phyloP scores from a whole-genome alignment of 352 stramenopile genomes.

The Phytophthora nicotianae region DNA sequence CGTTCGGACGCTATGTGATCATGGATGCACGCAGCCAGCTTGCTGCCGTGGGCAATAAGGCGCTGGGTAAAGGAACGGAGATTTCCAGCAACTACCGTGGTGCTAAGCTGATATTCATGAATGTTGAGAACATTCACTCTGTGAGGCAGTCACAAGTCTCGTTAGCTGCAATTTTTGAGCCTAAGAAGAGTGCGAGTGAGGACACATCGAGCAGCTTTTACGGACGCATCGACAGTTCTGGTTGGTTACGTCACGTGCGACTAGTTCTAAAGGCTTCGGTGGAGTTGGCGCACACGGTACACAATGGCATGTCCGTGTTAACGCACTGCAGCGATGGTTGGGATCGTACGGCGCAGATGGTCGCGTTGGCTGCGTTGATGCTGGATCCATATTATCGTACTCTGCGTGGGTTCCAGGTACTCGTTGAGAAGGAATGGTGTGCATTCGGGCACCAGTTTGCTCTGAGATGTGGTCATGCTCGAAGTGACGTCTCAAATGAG shows the following conservation, averaged over 20 bases:
- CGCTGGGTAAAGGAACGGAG: conserved; percentile 96
- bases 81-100: conserved; percentile 95
- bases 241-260: conserved; percentile 96
- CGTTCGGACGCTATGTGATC: conserved; percentile 73
- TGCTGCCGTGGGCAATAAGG: conserved; percentile 83
- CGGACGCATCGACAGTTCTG: conserved; percentile 91
- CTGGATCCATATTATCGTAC: conserved; percentile 98
- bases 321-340: conserved; percentile 99
- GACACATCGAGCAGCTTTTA: conserved; percentile 89
- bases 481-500: conserved; percentile 88
- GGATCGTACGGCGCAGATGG: conserved; percentile 99
- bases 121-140: conserved; percentile 99
- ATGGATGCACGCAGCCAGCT: conserved; percentile 88
- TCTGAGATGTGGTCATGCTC: conserved; percentile 92
- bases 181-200: conserved; percentile 77
- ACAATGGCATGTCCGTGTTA: conserved; percentile 95
- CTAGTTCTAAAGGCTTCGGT: conserved; percentile 92
- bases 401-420: conserved; percentile 93
- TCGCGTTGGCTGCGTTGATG: conserved; percentile 95
- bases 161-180: conserved; percentile 80
- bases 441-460: conserved; percentile 99
- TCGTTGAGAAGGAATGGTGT: conserved; percentile 99
- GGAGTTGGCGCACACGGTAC: conserved; percentile 93
- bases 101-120: conserved; percentile 95
- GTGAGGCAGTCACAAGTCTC: conserved; percentile 94